These are phyloP conservation scores for Yarrowia keelungensis DNA, from an alignment of 805 yeast genomes.

Conservation along the genomic window DNA sequence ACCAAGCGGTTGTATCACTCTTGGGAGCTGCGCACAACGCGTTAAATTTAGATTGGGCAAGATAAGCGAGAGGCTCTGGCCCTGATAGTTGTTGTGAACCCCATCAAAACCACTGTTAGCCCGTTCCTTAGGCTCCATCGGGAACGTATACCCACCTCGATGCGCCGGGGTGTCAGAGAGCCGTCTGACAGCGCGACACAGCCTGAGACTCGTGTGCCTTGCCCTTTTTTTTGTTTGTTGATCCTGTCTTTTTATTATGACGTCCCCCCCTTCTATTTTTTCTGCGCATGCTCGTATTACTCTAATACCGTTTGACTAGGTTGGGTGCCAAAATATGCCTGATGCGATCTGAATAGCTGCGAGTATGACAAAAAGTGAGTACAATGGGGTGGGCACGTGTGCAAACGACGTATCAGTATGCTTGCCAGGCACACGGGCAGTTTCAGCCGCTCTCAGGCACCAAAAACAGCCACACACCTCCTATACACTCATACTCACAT, in stretches of 20 bases:
- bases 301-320: conserved; percentile 15
- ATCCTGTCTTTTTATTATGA: neutral
- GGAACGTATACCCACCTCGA: too few relatives aligned
- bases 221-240: neutral
- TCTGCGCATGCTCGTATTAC: conserved; percentile 16
- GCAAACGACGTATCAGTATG: too few relatives aligned
- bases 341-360: neutral
- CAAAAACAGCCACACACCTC: neutral
- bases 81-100: neutral
- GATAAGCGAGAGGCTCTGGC: conserved; percentile 7
- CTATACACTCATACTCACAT: neutral
- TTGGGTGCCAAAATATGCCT: neutral
- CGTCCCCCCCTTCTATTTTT: neutral
- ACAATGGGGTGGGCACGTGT: neutral
- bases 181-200: neutral
- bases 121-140: too few relatives aligned
- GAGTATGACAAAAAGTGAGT: neutral
- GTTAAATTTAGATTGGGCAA: conserved; percentile 17
- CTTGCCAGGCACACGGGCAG: too few relatives aligned
- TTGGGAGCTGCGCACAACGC: neutral
- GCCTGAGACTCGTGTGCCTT: neutral
- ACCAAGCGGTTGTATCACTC: conserved; percentile 2
- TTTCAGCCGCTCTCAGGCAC: neutral
- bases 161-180: neutral
- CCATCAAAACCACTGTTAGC: too few relatives aligned